Percentiles rank a stretch among this genome's conserved stretches.
These are phyloP conservation scores for Leccinum variicolor DNA, from an alignment of 768 basidiomycete genomes.

Conservation along the genomic window DNA sequence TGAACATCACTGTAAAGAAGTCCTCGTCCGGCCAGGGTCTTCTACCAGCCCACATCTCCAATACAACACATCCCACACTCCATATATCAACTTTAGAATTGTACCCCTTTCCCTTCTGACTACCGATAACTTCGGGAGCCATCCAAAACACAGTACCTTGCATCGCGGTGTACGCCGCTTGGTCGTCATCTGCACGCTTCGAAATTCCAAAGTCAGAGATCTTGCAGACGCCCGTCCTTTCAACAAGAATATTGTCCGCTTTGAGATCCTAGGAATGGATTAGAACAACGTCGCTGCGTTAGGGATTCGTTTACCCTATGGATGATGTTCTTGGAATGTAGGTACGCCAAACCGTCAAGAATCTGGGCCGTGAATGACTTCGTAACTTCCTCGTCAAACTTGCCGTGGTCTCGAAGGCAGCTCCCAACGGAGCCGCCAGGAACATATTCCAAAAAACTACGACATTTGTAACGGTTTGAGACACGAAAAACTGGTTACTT, in stretches of 20 bases:
- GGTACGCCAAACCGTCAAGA: conserved; percentile 84
- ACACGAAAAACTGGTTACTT: conserved; percentile 31
- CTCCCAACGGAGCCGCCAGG: conserved; percentile 95
- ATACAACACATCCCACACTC: conserved; percentile 97
- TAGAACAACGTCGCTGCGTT: background rate
- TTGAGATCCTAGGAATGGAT: conserved; percentile 73
- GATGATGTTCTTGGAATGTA: conserved; percentile 88
- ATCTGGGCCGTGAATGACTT: conserved; percentile 94
- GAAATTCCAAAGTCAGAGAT: conserved; percentile 99
- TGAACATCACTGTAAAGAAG: conserved; percentile 89
- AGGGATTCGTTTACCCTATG: conserved; percentile 65
- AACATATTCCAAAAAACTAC: conserved; percentile 96
- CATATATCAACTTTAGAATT: conserved; percentile 98
- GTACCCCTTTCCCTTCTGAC: conserved; percentile 79
- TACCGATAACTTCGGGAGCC: conserved; percentile 93
- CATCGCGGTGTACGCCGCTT: conserved; percentile 87
- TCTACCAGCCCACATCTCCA: conserved; percentile 99
- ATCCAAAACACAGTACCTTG: conserved; percentile 99
- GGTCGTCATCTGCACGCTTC: conserved; percentile 88
- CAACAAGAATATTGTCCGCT: conserved; percentile 97
- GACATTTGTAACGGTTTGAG: conserved; percentile 10
- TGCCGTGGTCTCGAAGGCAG: conserved; percentile 86
- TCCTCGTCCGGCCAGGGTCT: conserved; percentile 93
- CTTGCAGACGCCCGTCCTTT: conserved; percentile 89
- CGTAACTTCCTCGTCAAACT: conserved; percentile 88